A percentile compares a stretch with the other conserved stretches of the same genome.
These are phyloP conservation scores for Eucalyptus decipiens DNA, from an alignment of 345 rosid genomes.

Conservation along the genomic window DNA sequence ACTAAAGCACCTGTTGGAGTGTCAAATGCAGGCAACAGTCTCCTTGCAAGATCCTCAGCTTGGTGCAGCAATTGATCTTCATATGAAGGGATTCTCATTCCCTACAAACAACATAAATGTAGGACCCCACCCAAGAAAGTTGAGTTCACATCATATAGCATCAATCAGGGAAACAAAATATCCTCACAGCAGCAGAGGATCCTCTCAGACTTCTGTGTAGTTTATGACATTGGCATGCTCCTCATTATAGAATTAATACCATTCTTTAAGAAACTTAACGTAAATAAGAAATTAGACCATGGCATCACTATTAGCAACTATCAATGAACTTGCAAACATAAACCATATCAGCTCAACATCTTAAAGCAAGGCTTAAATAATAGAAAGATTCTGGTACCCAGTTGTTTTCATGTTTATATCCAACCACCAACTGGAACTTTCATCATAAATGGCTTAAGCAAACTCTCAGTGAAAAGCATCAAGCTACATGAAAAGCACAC, in stretches of 20 bases:
- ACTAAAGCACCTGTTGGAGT: slow-evolving; percentile 72
- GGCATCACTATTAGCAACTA: neutral
- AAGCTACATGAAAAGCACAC: neutral
- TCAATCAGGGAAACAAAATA: neutral
- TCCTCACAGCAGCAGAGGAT: neutral
- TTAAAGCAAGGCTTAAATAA: neutral
- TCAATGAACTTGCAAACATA: neutral
- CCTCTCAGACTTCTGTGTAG: neutral
- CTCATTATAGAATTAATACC: neutral
- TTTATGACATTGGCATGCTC: neutral
- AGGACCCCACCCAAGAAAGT: neutral
- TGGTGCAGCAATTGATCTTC: slow-evolving; percentile 66
- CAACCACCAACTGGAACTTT: neutral
- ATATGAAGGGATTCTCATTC: slow-evolving; percentile 78
- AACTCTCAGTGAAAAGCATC: neutral
- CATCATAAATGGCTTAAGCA: neutral
- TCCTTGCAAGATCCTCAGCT: slow-evolving; percentile 76
- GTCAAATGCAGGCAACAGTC: slow-evolving; percentile 95
- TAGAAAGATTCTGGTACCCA: neutral
- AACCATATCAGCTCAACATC: neutral
- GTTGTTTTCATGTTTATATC: neutral
- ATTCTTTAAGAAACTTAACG: neutral
- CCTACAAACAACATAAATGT: slow-evolving; percentile 29
- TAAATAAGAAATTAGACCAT: neutral
- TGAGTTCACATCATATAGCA: neutral